Evolutionary conservation across 768 basidiomycete species (phyloP).

Genomic region (Auriscalpium orientale): DNA sequence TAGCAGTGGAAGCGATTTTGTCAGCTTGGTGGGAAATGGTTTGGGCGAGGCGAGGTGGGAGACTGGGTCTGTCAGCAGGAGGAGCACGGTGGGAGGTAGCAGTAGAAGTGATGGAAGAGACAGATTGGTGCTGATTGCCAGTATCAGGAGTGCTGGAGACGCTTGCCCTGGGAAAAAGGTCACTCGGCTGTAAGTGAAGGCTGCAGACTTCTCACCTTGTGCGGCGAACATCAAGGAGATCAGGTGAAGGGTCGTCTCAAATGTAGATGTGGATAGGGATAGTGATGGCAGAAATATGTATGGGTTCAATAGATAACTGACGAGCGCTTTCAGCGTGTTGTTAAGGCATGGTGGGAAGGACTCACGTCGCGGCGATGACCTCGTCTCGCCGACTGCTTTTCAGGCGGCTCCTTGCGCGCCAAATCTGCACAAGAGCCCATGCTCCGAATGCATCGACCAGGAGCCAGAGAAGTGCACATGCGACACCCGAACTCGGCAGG

Average conservation of each 20-base stretch:
- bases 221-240: constrained; percentile 63
- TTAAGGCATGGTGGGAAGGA: constrained; percentile 2
- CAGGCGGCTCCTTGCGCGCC: constrained; percentile 53
- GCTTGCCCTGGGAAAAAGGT: constrained; percentile 39
- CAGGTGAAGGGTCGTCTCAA: constrained; percentile 72
- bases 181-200: not conserved
- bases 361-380: constrained; percentile 62
- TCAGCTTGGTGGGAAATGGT: constrained; percentile 16
- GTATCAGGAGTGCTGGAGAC: constrained; percentile 50
- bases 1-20: constrained; percentile 27
- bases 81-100: constrained; percentile 58
- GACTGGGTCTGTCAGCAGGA: constrained; percentile 52
- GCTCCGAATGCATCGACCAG: constrained; percentile 60
- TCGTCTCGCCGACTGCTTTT: constrained; percentile 42
- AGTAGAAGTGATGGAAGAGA: constrained; percentile 67
- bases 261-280: constrained; percentile 72
- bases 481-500: constrained; percentile 42
- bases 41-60: constrained; percentile 63
- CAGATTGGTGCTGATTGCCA: constrained; percentile 67
- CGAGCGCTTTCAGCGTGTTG: not conserved
- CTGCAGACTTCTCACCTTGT: constrained; percentile 37
- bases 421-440: constrained; percentile 59
- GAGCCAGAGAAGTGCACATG: constrained; percentile 61
- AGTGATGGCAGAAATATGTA: constrained; percentile 76
- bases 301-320: constrained; percentile 84